Percentiles rank a stretch among this genome's conserved stretches.
phyloP scores from a whole-genome alignment of 2,329 filamentous ascomycete genomes.

The Colletotrichum sp. region DNA sequence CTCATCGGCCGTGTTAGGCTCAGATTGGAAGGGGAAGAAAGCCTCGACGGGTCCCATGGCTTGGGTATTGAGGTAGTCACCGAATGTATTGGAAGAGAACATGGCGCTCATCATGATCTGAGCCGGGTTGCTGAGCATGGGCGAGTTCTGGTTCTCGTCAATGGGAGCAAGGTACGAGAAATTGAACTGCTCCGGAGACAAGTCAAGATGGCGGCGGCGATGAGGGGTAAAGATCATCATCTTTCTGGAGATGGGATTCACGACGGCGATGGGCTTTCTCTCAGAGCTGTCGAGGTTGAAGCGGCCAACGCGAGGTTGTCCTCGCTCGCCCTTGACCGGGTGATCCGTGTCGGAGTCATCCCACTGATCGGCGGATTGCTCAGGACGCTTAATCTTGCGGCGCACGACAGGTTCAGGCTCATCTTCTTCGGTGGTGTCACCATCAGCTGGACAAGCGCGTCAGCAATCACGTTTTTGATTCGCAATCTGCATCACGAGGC shows the following conservation, averaged over 20 bases:
- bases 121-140: conserved; percentile 69
- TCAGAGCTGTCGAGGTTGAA: conserved; percentile 59
- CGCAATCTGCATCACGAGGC: neutral
- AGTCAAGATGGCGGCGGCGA: conserved; percentile 50
- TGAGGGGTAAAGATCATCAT: conserved; percentile 68
- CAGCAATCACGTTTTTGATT: conserved; percentile 8
- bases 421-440: conserved; percentile 67
- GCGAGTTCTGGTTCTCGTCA: conserved; percentile 45
- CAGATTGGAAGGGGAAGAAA: conserved; percentile 72
- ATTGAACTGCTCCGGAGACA: conserved; percentile 61
- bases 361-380: conserved; percentile 30
- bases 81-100: conserved; percentile 60
- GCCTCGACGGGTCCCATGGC: conserved; percentile 76
- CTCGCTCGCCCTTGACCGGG: conserved; percentile 50
- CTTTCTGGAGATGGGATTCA: conserved; percentile 61
- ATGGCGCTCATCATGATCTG: conserved; percentile 83
- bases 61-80: conserved; percentile 64
- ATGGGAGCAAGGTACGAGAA: conserved; percentile 43
- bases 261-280: conserved; percentile 62
- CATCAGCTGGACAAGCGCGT: conserved; percentile 50
- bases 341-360: conserved; percentile 55
- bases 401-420: conserved; percentile 52
- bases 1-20: conserved; percentile 59
- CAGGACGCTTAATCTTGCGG: conserved; percentile 50
- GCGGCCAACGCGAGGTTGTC: conserved; percentile 57